Conservation (phyloP, 2,329 filamentous ascomycete species). For the Furcasterigmium furcatum region DNA sequence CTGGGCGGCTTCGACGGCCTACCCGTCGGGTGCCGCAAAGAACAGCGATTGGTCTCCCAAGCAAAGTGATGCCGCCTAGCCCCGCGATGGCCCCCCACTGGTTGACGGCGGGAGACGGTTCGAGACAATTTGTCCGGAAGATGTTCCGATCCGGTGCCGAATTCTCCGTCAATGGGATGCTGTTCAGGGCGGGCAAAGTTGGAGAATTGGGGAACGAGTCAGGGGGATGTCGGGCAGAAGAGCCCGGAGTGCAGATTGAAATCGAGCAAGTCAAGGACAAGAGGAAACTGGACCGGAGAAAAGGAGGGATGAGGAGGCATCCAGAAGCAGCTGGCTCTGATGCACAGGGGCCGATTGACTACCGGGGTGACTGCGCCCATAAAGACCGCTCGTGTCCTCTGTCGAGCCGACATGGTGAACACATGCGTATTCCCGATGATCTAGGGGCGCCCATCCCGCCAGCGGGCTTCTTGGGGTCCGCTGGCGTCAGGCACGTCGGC, state of each 20-base stretch:
- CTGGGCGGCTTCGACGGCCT: neutral
- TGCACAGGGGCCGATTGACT: too few relatives aligned
- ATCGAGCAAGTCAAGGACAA: too few relatives aligned
- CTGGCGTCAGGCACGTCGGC: neutral
- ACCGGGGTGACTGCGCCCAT: too few relatives aligned
- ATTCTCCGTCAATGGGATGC: constrained; percentile 31
- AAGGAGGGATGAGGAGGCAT: too few relatives aligned
- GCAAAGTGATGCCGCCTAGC: constrained; percentile 11
- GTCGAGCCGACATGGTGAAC: too few relatives aligned
- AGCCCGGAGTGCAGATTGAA: too few relatives aligned
- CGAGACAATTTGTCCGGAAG: constrained; percentile 9
- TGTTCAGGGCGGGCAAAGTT: neutral
- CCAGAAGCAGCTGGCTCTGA: too few relatives aligned
- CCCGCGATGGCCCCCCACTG: constrained; percentile 14
- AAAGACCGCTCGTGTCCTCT: too few relatives aligned
- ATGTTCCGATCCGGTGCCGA: constrained; percentile 21
- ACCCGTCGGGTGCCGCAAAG: constrained; percentile 4
- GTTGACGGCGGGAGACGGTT: constrained; percentile 8
- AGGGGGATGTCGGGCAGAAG: too few relatives aligned
- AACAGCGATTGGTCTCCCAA: constrained; percentile 5
- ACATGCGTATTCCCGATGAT: too few relatives aligned
- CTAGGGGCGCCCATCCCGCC: too few relatives aligned
- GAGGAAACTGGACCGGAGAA: too few relatives aligned
- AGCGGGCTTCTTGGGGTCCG: neutral
- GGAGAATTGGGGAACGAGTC: neutral